Conservation (phyloP, 345 rosid genomes). For the Aethionema arabicum region DNA sequence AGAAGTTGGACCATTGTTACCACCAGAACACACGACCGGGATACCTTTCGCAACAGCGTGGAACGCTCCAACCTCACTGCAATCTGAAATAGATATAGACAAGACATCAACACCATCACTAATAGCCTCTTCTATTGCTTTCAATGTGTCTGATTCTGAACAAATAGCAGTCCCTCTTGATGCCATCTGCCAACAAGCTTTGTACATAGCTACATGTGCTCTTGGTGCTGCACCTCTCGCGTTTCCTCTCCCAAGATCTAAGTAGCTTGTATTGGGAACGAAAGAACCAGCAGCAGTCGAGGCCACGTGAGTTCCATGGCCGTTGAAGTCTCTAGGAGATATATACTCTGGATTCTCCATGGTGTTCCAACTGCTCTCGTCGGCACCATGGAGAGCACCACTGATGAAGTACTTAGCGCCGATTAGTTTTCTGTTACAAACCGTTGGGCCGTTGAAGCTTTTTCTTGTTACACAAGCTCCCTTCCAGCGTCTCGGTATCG, state of each 20-base stretch:
- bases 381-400: conserved; percentile 39
- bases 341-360: conserved; percentile 39
- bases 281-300: conserved; percentile 53
- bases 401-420: conserved; percentile 49
- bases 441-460: conserved; percentile 32
- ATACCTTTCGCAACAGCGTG: conserved; percentile 55
- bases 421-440: conserved; percentile 53
- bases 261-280: conserved; percentile 40
- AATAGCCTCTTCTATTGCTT: conserved; percentile 60
- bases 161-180: conserved; percentile 42
- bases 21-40: conserved; percentile 45
- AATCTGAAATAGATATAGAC: conserved; percentile 37
- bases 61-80: conserved; percentile 53
- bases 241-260: conserved; percentile 44
- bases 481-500: conserved; percentile 54
- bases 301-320: conserved; percentile 67
- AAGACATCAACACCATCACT: conserved; percentile 42
- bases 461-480: conserved; percentile 46
- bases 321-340: conserved; percentile 52
- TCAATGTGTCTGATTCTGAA: conserved; percentile 46
- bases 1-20: conserved; percentile 46
- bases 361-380: conserved; percentile 38
- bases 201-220: conserved; percentile 52
- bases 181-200: conserved; percentile 50
- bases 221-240: conserved; percentile 57